Evolutionary conservation across 2,329 filamentous ascomycete genomes (phyloP).

Genomic region (Fusarium musae): DNA sequence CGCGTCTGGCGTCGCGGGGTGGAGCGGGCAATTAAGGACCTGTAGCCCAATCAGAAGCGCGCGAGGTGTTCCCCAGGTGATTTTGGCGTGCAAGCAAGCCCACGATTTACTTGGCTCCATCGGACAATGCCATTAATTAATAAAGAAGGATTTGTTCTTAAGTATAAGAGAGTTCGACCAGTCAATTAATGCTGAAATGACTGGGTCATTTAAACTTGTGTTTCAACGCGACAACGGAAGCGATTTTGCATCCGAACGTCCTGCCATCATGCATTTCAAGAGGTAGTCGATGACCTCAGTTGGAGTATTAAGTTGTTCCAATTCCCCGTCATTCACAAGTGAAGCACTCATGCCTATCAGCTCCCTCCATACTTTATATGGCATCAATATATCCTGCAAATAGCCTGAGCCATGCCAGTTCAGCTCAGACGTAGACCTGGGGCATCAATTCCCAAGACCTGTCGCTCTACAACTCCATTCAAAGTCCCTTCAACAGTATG

Average conservation of each 20-base stretch:
- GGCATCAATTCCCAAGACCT: neutral
- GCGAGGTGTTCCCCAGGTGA: slow-evolving; percentile 14
- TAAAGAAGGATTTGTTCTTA: neutral
- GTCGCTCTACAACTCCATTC: slow-evolving; percentile 5
- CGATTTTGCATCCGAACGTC: neutral
- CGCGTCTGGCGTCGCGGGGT: slow-evolving; percentile 45
- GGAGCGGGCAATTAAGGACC: slow-evolving; percentile 39
- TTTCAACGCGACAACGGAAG: neutral
- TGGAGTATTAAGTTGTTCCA: neutral
- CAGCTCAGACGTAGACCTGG: slow-evolving; percentile 8
- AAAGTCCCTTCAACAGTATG: slow-evolving; percentile 25
- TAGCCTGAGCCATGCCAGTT: slow-evolving; percentile 11
- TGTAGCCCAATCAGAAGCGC: slow-evolving; percentile 26
- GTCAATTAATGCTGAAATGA: neutral
- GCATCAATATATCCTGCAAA: neutral
- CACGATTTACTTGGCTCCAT: neutral
- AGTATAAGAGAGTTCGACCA: too few species aligned
- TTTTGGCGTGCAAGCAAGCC: neutral
- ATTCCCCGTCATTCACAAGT: neutral
- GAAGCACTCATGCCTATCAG: neutral
- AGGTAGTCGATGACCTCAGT: neutral
- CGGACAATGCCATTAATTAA: neutral
- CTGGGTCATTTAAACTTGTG: too few species aligned
- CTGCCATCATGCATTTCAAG: neutral
- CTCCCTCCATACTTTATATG: neutral